Conservation (phyloP, 2,329 filamentous ascomycete species). For the Arthrobotrys entomopaga region DNA sequence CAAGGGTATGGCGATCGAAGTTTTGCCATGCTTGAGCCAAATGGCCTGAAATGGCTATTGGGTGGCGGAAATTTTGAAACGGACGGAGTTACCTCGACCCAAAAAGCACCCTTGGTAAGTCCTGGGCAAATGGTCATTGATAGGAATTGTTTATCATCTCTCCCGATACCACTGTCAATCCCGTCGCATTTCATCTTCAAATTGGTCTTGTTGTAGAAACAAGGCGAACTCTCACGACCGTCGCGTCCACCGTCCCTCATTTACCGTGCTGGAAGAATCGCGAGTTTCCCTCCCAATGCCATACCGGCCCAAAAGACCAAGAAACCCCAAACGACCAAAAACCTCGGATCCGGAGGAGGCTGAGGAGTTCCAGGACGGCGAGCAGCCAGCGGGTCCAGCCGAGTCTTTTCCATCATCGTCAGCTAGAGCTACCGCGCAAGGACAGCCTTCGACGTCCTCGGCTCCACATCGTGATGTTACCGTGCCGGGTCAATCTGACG, state of each 20-base stretch:
- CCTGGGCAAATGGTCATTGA: conserved; percentile 20
- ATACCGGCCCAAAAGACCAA: conserved; percentile 39
- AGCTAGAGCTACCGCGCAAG: conserved; percentile 13
- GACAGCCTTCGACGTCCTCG: conserved; percentile 20
- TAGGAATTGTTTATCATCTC: conserved; percentile 51
- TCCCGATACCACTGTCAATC: conserved; percentile 34
- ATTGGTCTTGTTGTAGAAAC: conserved; percentile 12
- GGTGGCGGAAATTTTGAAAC: conserved; percentile 50
- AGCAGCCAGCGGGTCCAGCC: neutral
- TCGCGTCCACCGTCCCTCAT: conserved; percentile 27
- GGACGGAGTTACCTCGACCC: conserved; percentile 39
- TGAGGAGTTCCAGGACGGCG: conserved; percentile 19
- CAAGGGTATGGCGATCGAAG: conserved; percentile 37
- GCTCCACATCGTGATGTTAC: conserved; percentile 9
- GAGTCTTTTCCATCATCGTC: conserved; percentile 29
- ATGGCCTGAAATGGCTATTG: conserved; percentile 36
- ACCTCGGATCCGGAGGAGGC: conserved; percentile 38
- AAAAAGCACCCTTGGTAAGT: conserved; percentile 38
- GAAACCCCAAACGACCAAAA: conserved; percentile 39
- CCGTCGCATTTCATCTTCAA: conserved; percentile 27
- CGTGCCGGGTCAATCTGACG: conserved; percentile 30
- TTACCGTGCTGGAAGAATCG: conserved; percentile 45
- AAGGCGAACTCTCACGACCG: conserved; percentile 22
- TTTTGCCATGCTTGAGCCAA: conserved; percentile 49
- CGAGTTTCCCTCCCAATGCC: conserved; percentile 48